Conservation (phyloP, 768 basidiomycete species). For the Rhizopogon vinicolor region DNA sequence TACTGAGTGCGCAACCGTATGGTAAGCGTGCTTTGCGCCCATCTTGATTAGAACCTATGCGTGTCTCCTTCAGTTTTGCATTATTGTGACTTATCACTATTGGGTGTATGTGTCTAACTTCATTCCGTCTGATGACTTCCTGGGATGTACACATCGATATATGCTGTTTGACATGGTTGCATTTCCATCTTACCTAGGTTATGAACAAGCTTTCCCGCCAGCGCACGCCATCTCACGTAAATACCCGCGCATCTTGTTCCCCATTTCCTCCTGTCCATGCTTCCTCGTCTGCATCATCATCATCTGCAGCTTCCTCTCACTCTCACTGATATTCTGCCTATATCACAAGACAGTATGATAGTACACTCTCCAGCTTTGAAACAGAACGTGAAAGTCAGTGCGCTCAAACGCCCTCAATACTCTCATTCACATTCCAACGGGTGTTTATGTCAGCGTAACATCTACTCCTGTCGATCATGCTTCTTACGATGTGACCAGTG, state of each 20-base stretch:
- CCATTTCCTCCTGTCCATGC: slow-evolving; percentile 28
- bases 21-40: slow-evolving; percentile 38
- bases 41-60: slow-evolving; percentile 16
- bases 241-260: slow-evolving; percentile 31
- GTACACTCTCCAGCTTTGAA: slow-evolving; percentile 67
- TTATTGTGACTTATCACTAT: slow-evolving; percentile 11
- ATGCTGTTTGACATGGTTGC: slow-evolving; percentile 11
- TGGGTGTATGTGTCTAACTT: slow-evolving; percentile 3
- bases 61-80: slow-evolving; percentile 24
- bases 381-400: slow-evolving; percentile 66
- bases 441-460: too few relatives aligned
- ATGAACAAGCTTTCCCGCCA: slow-evolving; percentile 62
- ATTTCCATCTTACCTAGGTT: slow-evolving; percentile 37
- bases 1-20: too few relatives aligned
- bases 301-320: slow-evolving; percentile 16
- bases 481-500: too few relatives aligned
- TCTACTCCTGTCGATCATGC: too few relatives aligned
- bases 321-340: slow-evolving; percentile 24
- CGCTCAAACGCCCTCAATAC: too few relatives aligned
- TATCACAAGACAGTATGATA: slow-evolving; percentile 26
- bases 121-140: background rate
- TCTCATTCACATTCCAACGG: slow-evolving; percentile 25
- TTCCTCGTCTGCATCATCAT: slow-evolving; percentile 29
- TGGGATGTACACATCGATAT: slow-evolving; percentile 9
- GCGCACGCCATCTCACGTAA: slow-evolving; percentile 50